These are phyloP conservation scores for Tolypocladium ophioglossoides DNA, from an alignment of 2,329 filamentous ascomycete species.

Conservation along the genomic window DNA sequence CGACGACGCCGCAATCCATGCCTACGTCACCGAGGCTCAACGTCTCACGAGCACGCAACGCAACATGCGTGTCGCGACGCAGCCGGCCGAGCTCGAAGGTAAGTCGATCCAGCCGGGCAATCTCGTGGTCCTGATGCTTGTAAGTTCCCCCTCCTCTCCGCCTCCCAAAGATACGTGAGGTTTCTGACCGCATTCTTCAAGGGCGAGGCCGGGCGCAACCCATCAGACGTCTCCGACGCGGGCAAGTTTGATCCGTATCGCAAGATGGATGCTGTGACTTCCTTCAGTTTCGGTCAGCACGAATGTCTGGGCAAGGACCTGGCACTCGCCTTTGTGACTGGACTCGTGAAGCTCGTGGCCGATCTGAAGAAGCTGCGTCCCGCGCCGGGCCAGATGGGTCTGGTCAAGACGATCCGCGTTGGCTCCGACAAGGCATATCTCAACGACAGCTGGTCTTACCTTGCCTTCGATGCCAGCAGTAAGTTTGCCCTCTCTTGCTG, in stretches of 20 bases:
- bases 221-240: conserved; percentile 23
- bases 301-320: conserved; percentile 32
- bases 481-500: conserved; percentile 13
- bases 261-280: conserved; percentile 25
- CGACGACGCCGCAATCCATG: conserved; percentile 21
- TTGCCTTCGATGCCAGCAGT: conserved; percentile 34
- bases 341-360: conserved; percentile 30
- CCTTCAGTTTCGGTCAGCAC: conserved; percentile 36
- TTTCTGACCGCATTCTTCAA: too few species aligned
- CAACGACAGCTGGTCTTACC: conserved; percentile 37
- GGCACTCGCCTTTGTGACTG: conserved; percentile 27
- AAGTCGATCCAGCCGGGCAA: conserved; percentile 28
- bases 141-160: conserved; percentile 12
- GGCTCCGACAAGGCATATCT: conserved; percentile 30
- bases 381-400: conserved; percentile 33
- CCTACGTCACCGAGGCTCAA: conserved; percentile 29
- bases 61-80: conserved; percentile 24
- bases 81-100: conserved; percentile 23
- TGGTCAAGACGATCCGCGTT: conserved; percentile 31
- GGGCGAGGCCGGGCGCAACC: conserved; percentile 28
- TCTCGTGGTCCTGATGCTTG: conserved; percentile 27
- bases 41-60: conserved; percentile 29
- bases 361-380: conserved; percentile 33
- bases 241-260: conserved; percentile 31
- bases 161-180: too few species aligned